Base-by-base conservation (phyloP, 2,329 filamentous ascomycete genomes). In the Xylaria sp. region DNA sequence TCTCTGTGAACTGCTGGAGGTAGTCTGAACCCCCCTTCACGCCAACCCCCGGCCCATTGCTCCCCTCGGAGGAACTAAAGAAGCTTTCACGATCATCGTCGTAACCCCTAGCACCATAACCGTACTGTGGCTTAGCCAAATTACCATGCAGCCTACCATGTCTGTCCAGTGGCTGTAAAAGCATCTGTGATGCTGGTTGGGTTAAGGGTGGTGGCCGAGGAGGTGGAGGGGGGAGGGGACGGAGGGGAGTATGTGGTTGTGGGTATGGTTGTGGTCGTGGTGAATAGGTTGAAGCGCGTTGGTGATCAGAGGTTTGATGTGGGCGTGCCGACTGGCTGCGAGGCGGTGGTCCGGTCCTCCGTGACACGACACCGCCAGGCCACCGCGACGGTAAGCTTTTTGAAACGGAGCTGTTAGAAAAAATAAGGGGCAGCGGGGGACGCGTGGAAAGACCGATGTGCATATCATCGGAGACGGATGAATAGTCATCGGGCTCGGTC, bases 371-470 rank as follows among this genome's bases (percentile, higher is more conserved):
- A 37, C 67, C 67, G 5, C 63, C 65, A 54, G 67, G 62, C 25
- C 69, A 40, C 43, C 57, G 63, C 53, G 65, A 69, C 5, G 70
- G 68, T 1, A 71, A 57, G 43, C 70, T 69, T 42, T 67, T 71
- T 12, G 71, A 71, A 37, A 72, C 65, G 38, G 66, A 58, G 33
- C 60, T 64, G 35, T 58, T 57, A 17, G 71, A 64, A 17, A 72
- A 62, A n/a, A 67, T 40, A 4, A 66, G 66, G 8, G 70, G 68
- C 19, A 72, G 65, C 65, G 67, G 68, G n/a, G 69, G 67, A 50
- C 66, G 71, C 19, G 65, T 53, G 31, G 61, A 50, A 54, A 61
- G 40, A 25, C 70, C 67, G 40, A 70, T 67, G 50, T 72, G 65
- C 8, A 68, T 59, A 45, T 67, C 69, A 25, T 69, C 65, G 49